Evolutionary conservation across 306 rosid genomes (phyloP).

Genomic region (Gastrolobium bilobum): DNA sequence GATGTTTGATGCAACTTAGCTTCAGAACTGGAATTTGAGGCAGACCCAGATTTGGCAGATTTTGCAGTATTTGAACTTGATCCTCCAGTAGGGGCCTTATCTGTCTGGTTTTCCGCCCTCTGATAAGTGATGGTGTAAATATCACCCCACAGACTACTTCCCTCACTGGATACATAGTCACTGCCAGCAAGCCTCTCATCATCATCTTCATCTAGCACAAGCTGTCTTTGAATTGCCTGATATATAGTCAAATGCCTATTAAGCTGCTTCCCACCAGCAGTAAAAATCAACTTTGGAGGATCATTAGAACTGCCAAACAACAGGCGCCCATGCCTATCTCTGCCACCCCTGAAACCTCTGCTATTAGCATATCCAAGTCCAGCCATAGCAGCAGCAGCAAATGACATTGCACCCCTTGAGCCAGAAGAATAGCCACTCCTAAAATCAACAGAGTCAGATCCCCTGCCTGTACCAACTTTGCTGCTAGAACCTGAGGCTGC

Average conservation of each 20-base stretch:
- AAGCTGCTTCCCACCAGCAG: conserved; percentile 88
- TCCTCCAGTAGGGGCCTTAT: conserved; percentile 67
- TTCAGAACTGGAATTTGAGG: conserved; percentile 66
- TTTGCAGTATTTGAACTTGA: conserved; percentile 66
- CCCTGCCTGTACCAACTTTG: conserved; percentile 73
- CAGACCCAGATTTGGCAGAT: conserved; percentile 65
- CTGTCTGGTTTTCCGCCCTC: conserved; percentile 76
- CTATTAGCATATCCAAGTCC: conserved; percentile 84
- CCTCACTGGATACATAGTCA: conserved; percentile 78
- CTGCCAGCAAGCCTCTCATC: conserved; percentile 88
- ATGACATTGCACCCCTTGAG: conserved; percentile 88
- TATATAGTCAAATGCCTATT: conserved; percentile 85
- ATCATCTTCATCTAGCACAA: conserved; percentile 88
- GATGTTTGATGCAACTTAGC: conserved; percentile 65
- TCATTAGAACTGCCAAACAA: conserved; percentile 70
- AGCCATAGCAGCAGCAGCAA: conserved; percentile 99
- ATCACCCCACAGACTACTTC: conserved; percentile 92
- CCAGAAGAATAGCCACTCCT: conserved; percentile 73
- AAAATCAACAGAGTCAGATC: conserved; percentile 73
- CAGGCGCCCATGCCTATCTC: conserved; percentile 84
- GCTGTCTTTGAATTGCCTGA: conserved; percentile 92
- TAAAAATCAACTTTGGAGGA: conserved; percentile 75
- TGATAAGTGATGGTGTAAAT: conserved; percentile 87
- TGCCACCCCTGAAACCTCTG: conserved; percentile 81
- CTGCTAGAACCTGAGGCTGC: conserved; percentile 87